Conservation (phyloP, 331 rosid genomes). For the Quercus tomentella region DNA sequence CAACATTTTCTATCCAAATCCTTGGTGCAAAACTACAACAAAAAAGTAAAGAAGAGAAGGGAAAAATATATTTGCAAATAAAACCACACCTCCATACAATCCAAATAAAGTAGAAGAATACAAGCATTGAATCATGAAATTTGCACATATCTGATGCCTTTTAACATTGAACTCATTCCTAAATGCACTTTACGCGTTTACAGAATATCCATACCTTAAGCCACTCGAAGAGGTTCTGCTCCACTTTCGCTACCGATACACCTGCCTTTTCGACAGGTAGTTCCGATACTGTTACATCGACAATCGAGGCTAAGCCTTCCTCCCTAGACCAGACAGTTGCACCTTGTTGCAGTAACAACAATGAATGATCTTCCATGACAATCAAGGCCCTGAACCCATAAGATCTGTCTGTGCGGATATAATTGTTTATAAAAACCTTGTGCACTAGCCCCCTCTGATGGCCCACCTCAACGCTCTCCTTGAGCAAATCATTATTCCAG, state of each 20-base stretch:
- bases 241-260: constrained; percentile 91
- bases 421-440: constrained; percentile 74
- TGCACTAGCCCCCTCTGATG: constrained; percentile 64
- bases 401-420: constrained; percentile 85
- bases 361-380: constrained; percentile 96
- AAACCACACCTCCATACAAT: neutral
- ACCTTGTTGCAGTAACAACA: constrained; percentile 87
- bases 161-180: neutral
- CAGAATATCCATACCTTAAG: constrained; percentile 60
- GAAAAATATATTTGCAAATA: neutral
- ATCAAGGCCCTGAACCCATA: constrained; percentile 89
- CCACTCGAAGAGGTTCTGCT: constrained; percentile 95
- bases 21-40: neutral
- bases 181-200: neutral
- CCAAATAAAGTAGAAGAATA: neutral
- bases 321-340: constrained; percentile 96
- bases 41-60: neutral
- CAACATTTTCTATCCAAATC: constrained; percentile 13
- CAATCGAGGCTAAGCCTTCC: constrained; percentile 95
- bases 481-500: constrained; percentile 59
- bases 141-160: neutral
- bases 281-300: constrained; percentile 80
- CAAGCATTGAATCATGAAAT: neutral
- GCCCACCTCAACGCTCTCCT: constrained; percentile 70
- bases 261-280: constrained; percentile 85